A percentile compares a stretch with the other conserved stretches of the same genome.
Conservation (phyloP, 495 filamentous ascomycete species). For the Aspergillus egyptiacus region DNA sequence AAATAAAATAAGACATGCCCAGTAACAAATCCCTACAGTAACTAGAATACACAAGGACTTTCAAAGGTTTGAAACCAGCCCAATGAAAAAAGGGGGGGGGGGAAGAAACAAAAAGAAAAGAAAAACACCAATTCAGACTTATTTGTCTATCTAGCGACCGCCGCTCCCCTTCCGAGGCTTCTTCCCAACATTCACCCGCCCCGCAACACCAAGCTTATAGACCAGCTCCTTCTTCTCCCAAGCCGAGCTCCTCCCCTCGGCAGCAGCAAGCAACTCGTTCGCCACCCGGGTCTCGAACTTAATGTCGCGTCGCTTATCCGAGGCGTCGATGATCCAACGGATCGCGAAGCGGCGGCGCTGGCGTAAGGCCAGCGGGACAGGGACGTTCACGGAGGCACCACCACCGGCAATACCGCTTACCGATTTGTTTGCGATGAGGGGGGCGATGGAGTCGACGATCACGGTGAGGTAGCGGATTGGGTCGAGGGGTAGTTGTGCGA, state of each 20-base stretch:
- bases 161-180: neutral
- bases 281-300: slow-evolving; percentile 73
- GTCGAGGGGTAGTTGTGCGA: slow-evolving; percentile 68
- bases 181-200: slow-evolving; percentile 11
- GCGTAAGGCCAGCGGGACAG: slow-evolving; percentile 63
- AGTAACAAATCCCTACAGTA: too few species aligned
- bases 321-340: slow-evolving; percentile 80
- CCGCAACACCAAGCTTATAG: slow-evolving; percentile 67
- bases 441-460: slow-evolving; percentile 95
- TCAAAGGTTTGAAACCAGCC: too few species aligned
- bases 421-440: slow-evolving; percentile 68
- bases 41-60: too few species aligned
- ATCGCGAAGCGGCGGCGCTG: slow-evolving; percentile 75
- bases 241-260: slow-evolving; percentile 74
- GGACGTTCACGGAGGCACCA: slow-evolving; percentile 75
- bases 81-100: too few species aligned
- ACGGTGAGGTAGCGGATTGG: slow-evolving; percentile 73
- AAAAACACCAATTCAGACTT: neutral
- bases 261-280: slow-evolving; percentile 78
- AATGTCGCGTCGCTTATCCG: slow-evolving; percentile 60
- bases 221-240: slow-evolving; percentile 73
- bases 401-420: slow-evolving; percentile 79
- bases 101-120: neutral
- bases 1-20: too few species aligned
- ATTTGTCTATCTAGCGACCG: too few species aligned